Conservation (phyloP, 805 yeast species). For the Scheffersomyces amazonensis region DNA sequence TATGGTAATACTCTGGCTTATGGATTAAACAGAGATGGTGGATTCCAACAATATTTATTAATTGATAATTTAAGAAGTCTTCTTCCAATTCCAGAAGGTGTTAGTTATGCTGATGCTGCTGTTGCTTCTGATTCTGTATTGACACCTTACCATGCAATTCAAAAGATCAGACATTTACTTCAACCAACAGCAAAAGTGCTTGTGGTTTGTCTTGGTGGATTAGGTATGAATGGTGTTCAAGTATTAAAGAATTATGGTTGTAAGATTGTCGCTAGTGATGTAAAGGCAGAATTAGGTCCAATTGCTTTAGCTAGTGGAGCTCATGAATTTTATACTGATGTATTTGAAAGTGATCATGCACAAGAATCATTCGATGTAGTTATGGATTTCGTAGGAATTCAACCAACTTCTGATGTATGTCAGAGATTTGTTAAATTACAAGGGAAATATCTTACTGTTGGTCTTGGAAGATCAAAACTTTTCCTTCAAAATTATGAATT, state of each 20-base stretch:
- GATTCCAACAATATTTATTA: slow-evolving; percentile 38
- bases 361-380: slow-evolving; percentile 36
- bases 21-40: slow-evolving; percentile 39
- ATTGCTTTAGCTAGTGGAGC: slow-evolving; percentile 39
- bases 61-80: slow-evolving; percentile 32
- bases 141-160: slow-evolving; percentile 42
- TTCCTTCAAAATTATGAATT: slow-evolving; percentile 29
- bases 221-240: slow-evolving; percentile 43
- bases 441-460: slow-evolving; percentile 43
- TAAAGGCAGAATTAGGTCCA: slow-evolving; percentile 21
- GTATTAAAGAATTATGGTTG: slow-evolving; percentile 30
- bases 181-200: slow-evolving; percentile 35
- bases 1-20: slow-evolving; percentile 19
- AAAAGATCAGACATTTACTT: slow-evolving; percentile 24
- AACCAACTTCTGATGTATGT: slow-evolving; percentile 23
- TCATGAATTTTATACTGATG: slow-evolving; percentile 34
- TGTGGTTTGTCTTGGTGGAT: slow-evolving; percentile 41
- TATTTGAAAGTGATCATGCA: slow-evolving; percentile 17
- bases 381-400: slow-evolving; percentile 39
- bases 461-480: slow-evolving; percentile 36
- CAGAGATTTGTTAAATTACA: slow-evolving; percentile 26
- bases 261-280: slow-evolving; percentile 31
- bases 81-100: slow-evolving; percentile 38
- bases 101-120: slow-evolving; percentile 38
- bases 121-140: slow-evolving; percentile 41